Evolutionary conservation across 2,329 filamentous ascomycete species (phyloP).

Genomic region (Aspergillus clavatus): DNA sequence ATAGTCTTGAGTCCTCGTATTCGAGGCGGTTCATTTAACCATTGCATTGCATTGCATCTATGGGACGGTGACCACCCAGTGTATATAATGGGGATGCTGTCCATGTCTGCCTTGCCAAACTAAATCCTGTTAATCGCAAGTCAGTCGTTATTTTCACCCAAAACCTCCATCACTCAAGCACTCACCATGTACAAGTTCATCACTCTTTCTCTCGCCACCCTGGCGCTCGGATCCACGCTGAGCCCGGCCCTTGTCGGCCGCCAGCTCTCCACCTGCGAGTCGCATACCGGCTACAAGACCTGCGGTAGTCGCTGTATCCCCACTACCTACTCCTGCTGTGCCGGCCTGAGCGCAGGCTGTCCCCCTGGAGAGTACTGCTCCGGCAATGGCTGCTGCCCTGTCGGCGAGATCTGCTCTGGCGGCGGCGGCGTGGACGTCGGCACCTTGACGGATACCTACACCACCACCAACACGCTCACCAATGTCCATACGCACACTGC

Average conservation of each 20-base stretch:
- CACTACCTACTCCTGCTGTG: slow-evolving; percentile 4
- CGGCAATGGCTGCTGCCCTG: slow-evolving; percentile 3
- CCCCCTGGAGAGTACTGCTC: slow-evolving; percentile 3
- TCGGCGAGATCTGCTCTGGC: slow-evolving; percentile 4
- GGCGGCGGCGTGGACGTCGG: not conserved
- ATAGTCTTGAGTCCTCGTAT: not conserved
- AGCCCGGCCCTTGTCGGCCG: not conserved
- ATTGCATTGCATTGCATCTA: too few relatives aligned
- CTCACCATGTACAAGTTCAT: not conserved
- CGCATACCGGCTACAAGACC: not conserved
- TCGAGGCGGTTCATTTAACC: not conserved
- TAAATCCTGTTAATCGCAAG: too few relatives aligned
- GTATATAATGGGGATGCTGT: too few relatives aligned
- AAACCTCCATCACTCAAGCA: not conserved
- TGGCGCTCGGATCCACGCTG: not conserved
- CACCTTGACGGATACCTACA: slow-evolving; percentile 2
- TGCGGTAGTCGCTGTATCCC: not conserved
- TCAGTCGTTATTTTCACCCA: not conserved
- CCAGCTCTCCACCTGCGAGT: not conserved
- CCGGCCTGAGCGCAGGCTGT: not conserved
- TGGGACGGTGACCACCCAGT: too few relatives aligned
- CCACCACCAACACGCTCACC: slow-evolving; percentile 2
- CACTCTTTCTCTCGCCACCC: not conserved
- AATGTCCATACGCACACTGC: not conserved
- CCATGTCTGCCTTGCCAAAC: too few relatives aligned